These are phyloP conservation scores for Rossbeevera mucosa DNA, from an alignment of 768 basidiomycete genomes.

Conservation along the genomic window DNA sequence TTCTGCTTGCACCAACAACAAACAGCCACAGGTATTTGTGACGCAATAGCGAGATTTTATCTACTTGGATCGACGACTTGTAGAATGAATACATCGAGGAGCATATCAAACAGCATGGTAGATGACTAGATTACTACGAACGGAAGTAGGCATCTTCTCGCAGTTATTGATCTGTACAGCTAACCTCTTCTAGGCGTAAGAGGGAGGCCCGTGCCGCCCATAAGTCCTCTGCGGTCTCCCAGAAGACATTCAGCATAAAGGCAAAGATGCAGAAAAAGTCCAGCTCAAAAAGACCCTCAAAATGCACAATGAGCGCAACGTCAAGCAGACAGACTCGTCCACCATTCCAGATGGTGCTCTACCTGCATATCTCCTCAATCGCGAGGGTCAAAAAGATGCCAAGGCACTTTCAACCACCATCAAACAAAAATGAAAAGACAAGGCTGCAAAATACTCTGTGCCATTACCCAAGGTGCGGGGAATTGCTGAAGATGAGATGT, in stretches of 20 bases:
- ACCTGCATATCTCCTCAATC: conserved; percentile 92
- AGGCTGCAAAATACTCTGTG: conserved; percentile 96
- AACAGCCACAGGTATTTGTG: conserved; percentile 60
- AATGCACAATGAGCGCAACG: conserved; percentile 97
- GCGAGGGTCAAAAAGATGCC: conserved; percentile 97
- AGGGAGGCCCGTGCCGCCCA: conserved; percentile 75
- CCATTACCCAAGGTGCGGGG: conserved; percentile 96
- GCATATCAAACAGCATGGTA: conserved; percentile 94
- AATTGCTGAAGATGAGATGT: conserved; percentile 99
- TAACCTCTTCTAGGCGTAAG: conserved; percentile 58
- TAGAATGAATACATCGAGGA: conserved; percentile 99
- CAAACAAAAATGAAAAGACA: conserved; percentile 98
- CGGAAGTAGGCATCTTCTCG: conserved; percentile 61
- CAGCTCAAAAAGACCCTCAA: conserved; percentile 99
- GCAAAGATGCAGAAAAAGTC: conserved; percentile 98
- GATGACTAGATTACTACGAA: conserved; percentile 94
- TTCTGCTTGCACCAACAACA: conserved; percentile 10
- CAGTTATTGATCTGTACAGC: not conserved
- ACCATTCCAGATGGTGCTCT: conserved; percentile 85
- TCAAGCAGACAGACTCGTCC: conserved; percentile 87
- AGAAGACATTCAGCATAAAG: conserved; percentile 94
- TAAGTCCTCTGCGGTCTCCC: conserved; percentile 74
- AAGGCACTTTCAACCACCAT: conserved; percentile 93
- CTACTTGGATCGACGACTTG: conserved; percentile 9
- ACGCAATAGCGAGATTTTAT: not conserved